Conservation (phyloP, 768 basidiomycete genomes). For the Rhizopogon rudus region DNA sequence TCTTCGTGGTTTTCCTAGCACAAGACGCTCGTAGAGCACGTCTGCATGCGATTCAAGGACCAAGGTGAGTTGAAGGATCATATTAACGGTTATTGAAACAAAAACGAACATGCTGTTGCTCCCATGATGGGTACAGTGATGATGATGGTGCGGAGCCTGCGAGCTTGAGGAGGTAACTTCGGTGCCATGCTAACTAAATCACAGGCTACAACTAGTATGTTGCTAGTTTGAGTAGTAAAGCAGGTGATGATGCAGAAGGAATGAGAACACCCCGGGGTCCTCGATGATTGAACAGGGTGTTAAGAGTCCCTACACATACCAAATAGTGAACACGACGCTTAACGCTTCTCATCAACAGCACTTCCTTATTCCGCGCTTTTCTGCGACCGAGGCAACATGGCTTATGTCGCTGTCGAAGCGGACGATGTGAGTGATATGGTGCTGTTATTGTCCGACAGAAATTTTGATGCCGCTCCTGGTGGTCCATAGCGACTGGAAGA, state of each 20-base stretch:
- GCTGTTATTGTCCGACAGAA: not conserved
- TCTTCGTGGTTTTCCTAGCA: constrained; percentile 46
- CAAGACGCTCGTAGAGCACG: constrained; percentile 61
- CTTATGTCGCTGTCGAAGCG: constrained; percentile 66
- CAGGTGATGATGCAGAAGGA: not conserved
- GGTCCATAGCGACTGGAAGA: constrained; percentile 50
- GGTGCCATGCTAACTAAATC: constrained; percentile 14
- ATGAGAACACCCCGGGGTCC: not conserved
- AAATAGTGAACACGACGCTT: not conserved
- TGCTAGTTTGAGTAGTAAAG: not conserved
- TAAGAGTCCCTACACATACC: not conserved
- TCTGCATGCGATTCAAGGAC: constrained; percentile 30
- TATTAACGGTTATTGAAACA: not conserved
- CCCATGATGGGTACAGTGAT: constrained; percentile 61
- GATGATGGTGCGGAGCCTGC: constrained; percentile 49
- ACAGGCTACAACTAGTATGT: not conserved
- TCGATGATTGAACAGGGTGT: not conserved
- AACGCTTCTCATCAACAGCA: not conserved
- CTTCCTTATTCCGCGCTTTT: not conserved
- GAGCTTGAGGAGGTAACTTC: constrained; percentile 40
- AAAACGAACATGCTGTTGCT: constrained; percentile 52
- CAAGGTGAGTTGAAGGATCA: constrained; percentile 3
- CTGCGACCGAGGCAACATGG: constrained; percentile 35
- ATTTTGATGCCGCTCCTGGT: not conserved
- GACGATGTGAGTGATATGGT: constrained; percentile 51